phyloP scores from a whole-genome alignment of 2,329 filamentous ascomycete genomes.

The Dactylonectria estremocensis region DNA sequence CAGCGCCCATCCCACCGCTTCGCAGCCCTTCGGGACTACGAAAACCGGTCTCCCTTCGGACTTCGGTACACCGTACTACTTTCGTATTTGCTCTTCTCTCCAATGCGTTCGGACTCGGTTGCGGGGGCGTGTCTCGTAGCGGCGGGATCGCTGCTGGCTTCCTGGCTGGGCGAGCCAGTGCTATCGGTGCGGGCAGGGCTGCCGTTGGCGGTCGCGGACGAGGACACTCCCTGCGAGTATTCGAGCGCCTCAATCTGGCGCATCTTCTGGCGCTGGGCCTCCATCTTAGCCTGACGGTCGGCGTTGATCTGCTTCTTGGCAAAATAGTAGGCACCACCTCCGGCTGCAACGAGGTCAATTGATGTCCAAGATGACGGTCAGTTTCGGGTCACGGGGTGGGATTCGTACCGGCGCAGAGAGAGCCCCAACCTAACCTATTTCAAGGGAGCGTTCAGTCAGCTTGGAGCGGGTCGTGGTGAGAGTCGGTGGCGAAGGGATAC shows the following conservation, averaged over 20 bases:
- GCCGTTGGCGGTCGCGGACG: conserved; percentile 51
- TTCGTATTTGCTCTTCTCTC: conserved; percentile 93
- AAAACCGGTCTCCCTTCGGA: conserved; percentile 89
- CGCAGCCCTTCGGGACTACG: conserved; percentile 54
- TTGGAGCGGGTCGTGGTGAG: conserved; percentile 20
- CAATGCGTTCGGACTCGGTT: conserved; percentile 75
- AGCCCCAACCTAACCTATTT: conserved; percentile 89
- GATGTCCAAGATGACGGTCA: conserved; percentile 6
- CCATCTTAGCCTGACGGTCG: conserved; percentile 81
- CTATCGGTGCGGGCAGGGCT: conserved; percentile 72
- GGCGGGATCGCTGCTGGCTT: conserved; percentile 85
- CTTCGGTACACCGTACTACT: conserved; percentile 81
- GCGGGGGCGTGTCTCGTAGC: conserved; percentile 85
- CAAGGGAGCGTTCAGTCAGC: conserved; percentile 24
- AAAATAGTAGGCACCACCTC: conserved; percentile 94
- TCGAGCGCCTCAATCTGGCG: conserved; percentile 71
- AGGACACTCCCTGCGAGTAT: conserved; percentile 58
- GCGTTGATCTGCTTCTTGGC: conserved; percentile 96
- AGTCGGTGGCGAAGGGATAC: conserved; percentile 41
- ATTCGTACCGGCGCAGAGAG: conserved; percentile 83
- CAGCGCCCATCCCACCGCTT: background rate
- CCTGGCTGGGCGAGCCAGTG: conserved; percentile 76
- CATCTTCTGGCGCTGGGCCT: conserved; percentile 77
- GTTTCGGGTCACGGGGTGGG: background rate
- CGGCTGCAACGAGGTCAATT: conserved; percentile 69